A percentile compares a stretch with the other conserved stretches of the same genome.
phyloP scores from a whole-genome alignment of 1,284 basidiomycete species.

The Lentinula novae-zelandiae region DNA sequence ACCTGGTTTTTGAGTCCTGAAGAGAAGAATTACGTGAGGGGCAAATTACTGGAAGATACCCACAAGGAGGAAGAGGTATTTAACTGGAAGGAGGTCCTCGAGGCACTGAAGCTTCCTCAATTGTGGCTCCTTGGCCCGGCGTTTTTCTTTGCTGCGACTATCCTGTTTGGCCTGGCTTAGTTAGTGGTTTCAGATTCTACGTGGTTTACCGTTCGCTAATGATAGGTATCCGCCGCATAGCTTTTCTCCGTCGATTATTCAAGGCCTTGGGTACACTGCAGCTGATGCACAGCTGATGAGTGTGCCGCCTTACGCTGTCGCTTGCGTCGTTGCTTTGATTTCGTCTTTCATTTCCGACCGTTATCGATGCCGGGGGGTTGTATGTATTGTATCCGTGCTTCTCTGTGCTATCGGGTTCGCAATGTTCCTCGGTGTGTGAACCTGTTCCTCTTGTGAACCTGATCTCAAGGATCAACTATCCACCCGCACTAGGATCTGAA shows the following conservation, averaged over 20 bases:
- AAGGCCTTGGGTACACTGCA: constrained; percentile 10
- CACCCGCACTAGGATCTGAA: constrained; percentile 22
- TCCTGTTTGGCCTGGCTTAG: constrained; percentile 11
- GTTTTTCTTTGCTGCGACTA: constrained; percentile 26
- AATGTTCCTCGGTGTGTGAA: constrained; percentile 13
- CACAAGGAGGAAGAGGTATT: constrained; percentile 30
- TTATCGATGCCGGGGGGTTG: constrained; percentile 25
- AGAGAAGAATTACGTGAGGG: constrained; percentile 10
- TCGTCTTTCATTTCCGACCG: constrained; percentile 27
- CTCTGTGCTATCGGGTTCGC: constrained; percentile 24
- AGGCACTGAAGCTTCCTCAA: constrained; percentile 35
- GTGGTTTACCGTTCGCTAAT: not conserved
- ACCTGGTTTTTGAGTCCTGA: constrained; percentile 8
- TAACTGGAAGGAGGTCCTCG: constrained; percentile 31
- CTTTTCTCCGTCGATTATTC: constrained; percentile 14
- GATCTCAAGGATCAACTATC: not conserved
- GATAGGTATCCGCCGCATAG: not conserved
- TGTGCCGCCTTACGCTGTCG: constrained; percentile 16
- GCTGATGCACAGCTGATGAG: constrained; percentile 14
- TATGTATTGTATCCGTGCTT: constrained; percentile 20
- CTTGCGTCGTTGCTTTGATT: constrained; percentile 20
- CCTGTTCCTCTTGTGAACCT: too few species aligned
- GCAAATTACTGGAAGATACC: constrained; percentile 22
- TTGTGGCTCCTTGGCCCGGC: constrained; percentile 23
- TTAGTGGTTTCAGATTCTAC: not conserved